Evolutionary conservation across 2,329 filamentous ascomycete genomes (phyloP).

Genomic region (Colletotrichum camelliae): DNA sequence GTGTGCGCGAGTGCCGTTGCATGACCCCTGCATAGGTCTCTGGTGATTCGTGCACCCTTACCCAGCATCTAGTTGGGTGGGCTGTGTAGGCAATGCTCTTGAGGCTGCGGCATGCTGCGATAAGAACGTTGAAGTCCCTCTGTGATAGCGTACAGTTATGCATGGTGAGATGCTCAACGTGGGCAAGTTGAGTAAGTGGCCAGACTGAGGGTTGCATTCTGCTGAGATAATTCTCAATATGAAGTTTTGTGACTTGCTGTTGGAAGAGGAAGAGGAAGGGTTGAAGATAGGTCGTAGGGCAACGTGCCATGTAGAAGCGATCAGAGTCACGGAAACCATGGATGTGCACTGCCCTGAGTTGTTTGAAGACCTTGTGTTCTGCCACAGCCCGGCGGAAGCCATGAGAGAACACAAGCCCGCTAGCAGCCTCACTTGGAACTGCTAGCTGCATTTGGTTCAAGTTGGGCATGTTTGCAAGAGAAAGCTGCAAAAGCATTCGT

Average conservation of each 20-base stretch:
- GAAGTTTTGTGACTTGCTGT: not conserved
- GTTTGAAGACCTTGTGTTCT: not conserved
- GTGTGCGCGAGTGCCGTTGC: not conserved
- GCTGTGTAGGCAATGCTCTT: not conserved
- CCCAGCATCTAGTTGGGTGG: not conserved
- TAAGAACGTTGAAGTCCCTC: not conserved
- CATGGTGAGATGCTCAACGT: not conserved
- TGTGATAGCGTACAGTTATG: not conserved
- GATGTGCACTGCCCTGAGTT: not conserved
- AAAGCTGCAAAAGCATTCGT: not conserved
- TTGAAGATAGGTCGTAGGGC: not conserved
- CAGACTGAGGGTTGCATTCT: too few species aligned
- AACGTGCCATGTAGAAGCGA: fast-evolving
- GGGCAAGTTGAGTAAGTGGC: not conserved
- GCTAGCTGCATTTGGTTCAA: not conserved
- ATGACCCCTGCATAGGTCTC: not conserved
- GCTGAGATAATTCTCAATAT: not conserved
- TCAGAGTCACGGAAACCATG: not conserved
- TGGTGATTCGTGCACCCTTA: not conserved
- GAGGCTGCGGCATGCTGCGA: not conserved
- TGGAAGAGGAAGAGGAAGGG: not conserved
- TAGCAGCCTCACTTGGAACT: too few species aligned
- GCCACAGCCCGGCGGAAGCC: not conserved
- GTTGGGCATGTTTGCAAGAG: not conserved
- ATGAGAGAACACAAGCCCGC: not conserved